Conservation (phyloP, 2,329 filamentous ascomycete genomes). For the Cryoendolithus antarcticus region DNA sequence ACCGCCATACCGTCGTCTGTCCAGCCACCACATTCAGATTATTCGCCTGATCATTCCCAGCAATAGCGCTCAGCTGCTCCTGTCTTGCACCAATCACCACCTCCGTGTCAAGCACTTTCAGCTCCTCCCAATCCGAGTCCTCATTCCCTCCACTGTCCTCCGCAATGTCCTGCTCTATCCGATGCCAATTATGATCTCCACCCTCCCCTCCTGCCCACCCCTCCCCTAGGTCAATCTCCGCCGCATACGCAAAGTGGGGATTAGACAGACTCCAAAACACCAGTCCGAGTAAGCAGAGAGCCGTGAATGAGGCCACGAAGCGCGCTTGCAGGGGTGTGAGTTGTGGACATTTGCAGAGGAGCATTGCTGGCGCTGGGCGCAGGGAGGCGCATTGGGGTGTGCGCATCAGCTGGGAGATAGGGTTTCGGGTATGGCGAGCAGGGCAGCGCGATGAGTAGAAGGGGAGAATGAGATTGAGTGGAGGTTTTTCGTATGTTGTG, state of each 20-base stretch:
- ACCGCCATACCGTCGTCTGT: slow-evolving; percentile 50
- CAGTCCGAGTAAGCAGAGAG: slow-evolving; percentile 46
- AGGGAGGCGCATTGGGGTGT: too few species aligned
- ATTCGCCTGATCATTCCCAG: slow-evolving; percentile 51
- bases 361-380: slow-evolving; percentile 3
- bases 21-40: slow-evolving; percentile 51
- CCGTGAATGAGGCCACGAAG: slow-evolving; percentile 53
- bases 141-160: slow-evolving; percentile 20
- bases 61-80: slow-evolving; percentile 8
- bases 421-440: too few species aligned
- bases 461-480: too few species aligned
- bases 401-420: too few species aligned
- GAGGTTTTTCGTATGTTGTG: too few species aligned
- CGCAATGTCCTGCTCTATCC: slow-evolving; percentile 28
- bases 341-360: slow-evolving; percentile 33
- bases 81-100: slow-evolving; percentile 29
- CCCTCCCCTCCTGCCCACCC: slow-evolving; percentile 16
- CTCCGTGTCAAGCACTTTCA: too few species aligned
- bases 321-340: slow-evolving; percentile 60
- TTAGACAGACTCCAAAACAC: slow-evolving; percentile 50
- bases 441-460: too few species aligned
- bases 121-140: neutral
- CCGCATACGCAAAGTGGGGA: slow-evolving; percentile 50
- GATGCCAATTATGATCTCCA: slow-evolving; percentile 36
- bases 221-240: slow-evolving; percentile 33